A percentile compares a stretch with the other conserved stretches of the same genome.
Evolutionary conservation across 768 basidiomycete genomes (phyloP).

Genomic region (Psilocybe cubensis): DNA sequence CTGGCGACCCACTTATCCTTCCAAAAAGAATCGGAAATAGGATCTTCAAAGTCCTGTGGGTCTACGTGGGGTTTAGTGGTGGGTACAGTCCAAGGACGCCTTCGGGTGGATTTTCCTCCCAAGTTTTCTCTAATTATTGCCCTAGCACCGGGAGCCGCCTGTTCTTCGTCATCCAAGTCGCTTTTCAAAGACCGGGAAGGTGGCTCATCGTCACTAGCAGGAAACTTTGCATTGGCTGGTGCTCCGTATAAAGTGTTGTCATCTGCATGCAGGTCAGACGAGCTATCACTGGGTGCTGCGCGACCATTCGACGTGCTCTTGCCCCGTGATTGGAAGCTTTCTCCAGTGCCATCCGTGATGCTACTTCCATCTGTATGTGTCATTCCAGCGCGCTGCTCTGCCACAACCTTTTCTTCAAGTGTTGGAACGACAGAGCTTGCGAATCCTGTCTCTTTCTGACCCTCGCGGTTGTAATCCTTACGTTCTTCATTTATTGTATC

Average conservation of each 20-base stretch:
- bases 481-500: conserved; percentile 51
- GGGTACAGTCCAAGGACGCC: conserved; percentile 60
- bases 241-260: conserved; percentile 55
- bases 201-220: conserved; percentile 47
- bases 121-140: conserved; percentile 58
- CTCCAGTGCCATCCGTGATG: conserved; percentile 10
- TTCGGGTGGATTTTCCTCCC: conserved; percentile 51
- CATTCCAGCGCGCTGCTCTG: conserved; percentile 47
- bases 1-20: conserved; percentile 86
- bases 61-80: conserved; percentile 74
- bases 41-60: conserved; percentile 84
- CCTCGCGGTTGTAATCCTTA: conserved; percentile 53
- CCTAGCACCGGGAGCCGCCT: conserved; percentile 49
- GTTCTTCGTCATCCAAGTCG: conserved; percentile 50
- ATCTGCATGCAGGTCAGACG: conserved; percentile 36
- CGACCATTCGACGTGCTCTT: conserved; percentile 3
- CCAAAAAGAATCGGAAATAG: conserved; percentile 88
- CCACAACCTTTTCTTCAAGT: conserved; percentile 66
- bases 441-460: conserved; percentile 57
- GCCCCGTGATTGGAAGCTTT: conserved; percentile 4
- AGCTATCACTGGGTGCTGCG: conserved; percentile 8
- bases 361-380: conserved; percentile 27
- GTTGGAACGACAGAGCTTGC: conserved; percentile 67
- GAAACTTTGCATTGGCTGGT: conserved; percentile 52
- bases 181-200: conserved; percentile 48